Percentiles rank a stretch among this genome's conserved stretches.
These are phyloP conservation scores for Coemansia sp. DNA, from an alignment of 192 early-diverging fungal genomes.

Conservation along the genomic window DNA sequence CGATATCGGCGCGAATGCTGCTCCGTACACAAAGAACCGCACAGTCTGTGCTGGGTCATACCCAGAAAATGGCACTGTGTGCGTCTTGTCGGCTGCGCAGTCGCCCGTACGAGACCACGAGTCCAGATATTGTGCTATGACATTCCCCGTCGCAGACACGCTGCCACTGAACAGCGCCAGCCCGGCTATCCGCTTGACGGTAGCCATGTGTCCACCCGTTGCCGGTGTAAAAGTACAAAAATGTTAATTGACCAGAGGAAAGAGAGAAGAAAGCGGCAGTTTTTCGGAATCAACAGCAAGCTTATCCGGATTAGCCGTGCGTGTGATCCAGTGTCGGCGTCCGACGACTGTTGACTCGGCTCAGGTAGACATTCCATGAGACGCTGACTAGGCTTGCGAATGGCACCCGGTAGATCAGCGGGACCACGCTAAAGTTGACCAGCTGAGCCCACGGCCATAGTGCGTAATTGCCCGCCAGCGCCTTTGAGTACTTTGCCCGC, in stretches of 20 bases:
- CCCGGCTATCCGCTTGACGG: constrained; percentile 2
- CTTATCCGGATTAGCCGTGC: too few species aligned
- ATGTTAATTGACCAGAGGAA: not conserved
- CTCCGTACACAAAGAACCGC: constrained; percentile 35
- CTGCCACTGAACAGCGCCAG: constrained; percentile 29
- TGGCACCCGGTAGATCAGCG: constrained; percentile 60
- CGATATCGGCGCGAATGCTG: constrained; percentile 16
- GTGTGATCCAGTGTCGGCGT: too few species aligned
- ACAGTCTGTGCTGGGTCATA: constrained; percentile 18
- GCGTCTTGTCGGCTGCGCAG: not conserved
- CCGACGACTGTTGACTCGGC: constrained; percentile 54
- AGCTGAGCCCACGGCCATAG: constrained; percentile 70
- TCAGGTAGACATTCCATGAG: constrained; percentile 67
- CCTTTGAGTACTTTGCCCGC: constrained; percentile 17
- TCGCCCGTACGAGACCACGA: not conserved
- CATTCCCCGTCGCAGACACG: constrained; percentile 26
- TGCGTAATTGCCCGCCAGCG: constrained; percentile 24
- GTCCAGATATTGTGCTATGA: constrained; percentile 21
- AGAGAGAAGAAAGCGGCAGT: not conserved
- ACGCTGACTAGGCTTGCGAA: constrained; percentile 64
- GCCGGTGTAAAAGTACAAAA: not conserved
- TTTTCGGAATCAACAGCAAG: too few species aligned
- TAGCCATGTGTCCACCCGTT: not conserved
- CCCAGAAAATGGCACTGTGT: not conserved
- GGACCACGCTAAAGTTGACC: constrained; percentile 66